Percentiles rank a stretch among this genome's conserved stretches.
Conservation (phyloP, 2,329 filamentous ascomycete genomes). For the Ascochyta clinopodiicola region DNA sequence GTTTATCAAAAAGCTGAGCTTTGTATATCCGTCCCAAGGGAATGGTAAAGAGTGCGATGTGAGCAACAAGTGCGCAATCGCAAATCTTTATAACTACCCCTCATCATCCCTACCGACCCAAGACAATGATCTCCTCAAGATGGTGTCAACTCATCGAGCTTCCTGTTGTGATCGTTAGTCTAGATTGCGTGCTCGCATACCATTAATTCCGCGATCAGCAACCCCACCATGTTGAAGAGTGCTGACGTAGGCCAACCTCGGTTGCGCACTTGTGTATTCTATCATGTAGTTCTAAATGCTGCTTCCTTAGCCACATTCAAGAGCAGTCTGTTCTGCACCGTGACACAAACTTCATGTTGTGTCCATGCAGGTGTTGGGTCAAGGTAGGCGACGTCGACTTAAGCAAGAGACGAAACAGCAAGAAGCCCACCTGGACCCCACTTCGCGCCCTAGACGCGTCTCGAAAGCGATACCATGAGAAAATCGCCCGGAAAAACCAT, state of each 20-base stretch:
- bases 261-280: constrained; percentile 3
- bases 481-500: not conserved
- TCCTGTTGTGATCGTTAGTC: constrained; percentile 37
- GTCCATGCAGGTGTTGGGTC: not conserved
- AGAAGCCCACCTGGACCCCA: constrained; percentile 9
- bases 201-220: constrained; percentile 18
- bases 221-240: constrained; percentile 13
- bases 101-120: constrained; percentile 20
- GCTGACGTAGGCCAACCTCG: constrained; percentile 20
- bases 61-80: constrained; percentile 1
- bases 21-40: not conserved
- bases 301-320: not conserved
- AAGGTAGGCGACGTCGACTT: constrained; percentile 5
- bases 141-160: constrained; percentile 23
- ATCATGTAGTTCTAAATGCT: not conserved
- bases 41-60: constrained; percentile 3
- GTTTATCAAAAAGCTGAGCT: not conserved
- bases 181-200: constrained; percentile 40
- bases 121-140: constrained; percentile 18
- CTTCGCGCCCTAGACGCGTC: constrained; percentile 16
- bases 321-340: not conserved
- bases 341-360: not conserved
- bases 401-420: constrained; percentile 10
- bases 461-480: not conserved
- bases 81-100: constrained; percentile 23